Evolutionary conservation across 164 flowering plant species (phyloP).

Genomic region (Liriodendron chinense): DNA sequence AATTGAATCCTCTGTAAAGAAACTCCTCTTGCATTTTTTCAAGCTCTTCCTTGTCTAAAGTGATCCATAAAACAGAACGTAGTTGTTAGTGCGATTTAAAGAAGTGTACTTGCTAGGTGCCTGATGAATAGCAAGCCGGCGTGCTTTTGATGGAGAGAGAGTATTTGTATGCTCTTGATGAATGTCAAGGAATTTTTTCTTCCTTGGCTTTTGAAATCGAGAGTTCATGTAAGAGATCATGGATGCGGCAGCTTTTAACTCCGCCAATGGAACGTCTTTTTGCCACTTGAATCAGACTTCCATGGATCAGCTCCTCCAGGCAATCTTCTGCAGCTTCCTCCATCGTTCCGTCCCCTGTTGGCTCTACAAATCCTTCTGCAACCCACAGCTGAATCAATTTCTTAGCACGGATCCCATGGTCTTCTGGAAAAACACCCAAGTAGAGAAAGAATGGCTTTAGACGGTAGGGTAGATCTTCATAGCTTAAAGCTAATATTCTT

Average conservation of each 20-base stretch:
- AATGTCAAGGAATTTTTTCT: neutral
- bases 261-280: neutral
- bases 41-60: neutral
- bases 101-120: neutral
- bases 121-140: neutral
- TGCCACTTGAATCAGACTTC: neutral
- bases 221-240: neutral
- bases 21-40: neutral
- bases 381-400: neutral
- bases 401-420: neutral
- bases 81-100: neutral
- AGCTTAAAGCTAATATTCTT: slow-evolving; percentile 9
- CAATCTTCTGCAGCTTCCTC: slow-evolving; percentile 1
- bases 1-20: neutral
- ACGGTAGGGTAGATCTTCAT: neutral
- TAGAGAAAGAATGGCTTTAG: neutral
- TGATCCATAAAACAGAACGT: neutral
- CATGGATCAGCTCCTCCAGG: neutral
- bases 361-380: neutral
- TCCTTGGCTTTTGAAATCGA: neutral
- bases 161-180: neutral
- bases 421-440: neutral
- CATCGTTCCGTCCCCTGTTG: neutral
- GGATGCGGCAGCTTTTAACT: neutral
- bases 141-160: neutral